Evolutionary conservation across 148 eudicot species (phyloP), one percentile per base, ranked within the genome.

Genomic region (Cornus controversa): DNA sequence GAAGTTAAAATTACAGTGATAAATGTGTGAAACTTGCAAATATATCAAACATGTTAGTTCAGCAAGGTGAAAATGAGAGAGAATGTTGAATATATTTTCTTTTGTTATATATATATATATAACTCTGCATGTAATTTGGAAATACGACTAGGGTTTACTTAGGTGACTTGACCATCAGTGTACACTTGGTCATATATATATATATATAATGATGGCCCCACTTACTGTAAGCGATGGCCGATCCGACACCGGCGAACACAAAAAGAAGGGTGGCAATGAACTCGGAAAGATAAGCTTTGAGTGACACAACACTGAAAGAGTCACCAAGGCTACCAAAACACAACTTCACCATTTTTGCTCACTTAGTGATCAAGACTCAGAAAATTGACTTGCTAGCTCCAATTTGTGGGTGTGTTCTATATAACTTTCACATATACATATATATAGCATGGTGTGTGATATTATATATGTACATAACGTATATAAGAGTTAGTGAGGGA

Each of bases 231-330:
- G 97, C 88, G 0, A 93, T 71, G 4, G 92, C 97, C 0, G 97
- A 93, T 36, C 97, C 97, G n/a, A 91, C 97, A 22, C 97, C 97
- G 10, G 97, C 97, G 76, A 93, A 91, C 0, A 92, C 97, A 74
- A 92, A 92, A 34, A 92, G 86, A 37, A 89, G 86, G n/a, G 97
- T 93, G 62, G 97, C 91, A 71, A 93, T 91, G 77, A 93, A 93
- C 85, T 93, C 97, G 63, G 97, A 84, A 13, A 91, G 66, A 54
- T 92, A 92, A 57, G 85, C 71, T 83, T 78, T 92, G 5, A 92
- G 65, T 71, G 97, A 90, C 4, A 70, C 81, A 62, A 63, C 80
- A 65, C 91, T 87, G 23, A 92, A 89, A 22, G 93, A 87, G 83
- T 92, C 93, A 72, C 94, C 93, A 77, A 89, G 29, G 70, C 90